Evolutionary conservation across 2,329 filamentous ascomycete genomes (phyloP).

Genomic region (Pseudogymnoascus sp.): DNA sequence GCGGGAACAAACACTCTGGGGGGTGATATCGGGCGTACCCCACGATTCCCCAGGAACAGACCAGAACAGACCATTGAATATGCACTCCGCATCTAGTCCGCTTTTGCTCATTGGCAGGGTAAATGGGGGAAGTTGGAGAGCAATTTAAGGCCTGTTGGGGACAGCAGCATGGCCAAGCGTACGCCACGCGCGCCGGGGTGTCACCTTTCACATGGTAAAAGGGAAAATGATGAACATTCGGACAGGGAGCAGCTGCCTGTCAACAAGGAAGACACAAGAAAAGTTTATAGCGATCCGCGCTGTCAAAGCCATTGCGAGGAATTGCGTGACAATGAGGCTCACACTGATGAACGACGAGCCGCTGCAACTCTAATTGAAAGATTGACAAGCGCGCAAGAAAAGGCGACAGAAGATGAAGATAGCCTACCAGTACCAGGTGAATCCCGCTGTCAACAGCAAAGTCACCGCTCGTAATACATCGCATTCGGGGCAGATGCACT

Average conservation of each 20-base stretch:
- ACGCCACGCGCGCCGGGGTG: not conserved
- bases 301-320: conserved; percentile 2
- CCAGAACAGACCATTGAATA: conserved; percentile 8
- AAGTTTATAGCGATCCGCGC: conserved; percentile 2
- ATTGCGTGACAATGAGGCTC: conserved; percentile 4
- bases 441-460: not conserved
- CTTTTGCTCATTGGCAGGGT: not conserved
- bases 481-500: not conserved
- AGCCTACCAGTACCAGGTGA: not conserved
- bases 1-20: not conserved
- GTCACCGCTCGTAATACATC: not conserved
- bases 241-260: conserved; percentile 2
- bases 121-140: not conserved
- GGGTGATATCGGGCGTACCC: not conserved
- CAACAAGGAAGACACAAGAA: conserved; percentile 1
- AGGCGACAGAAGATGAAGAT: not conserved
- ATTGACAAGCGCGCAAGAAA: not conserved
- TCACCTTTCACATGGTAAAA: conserved; percentile 5
- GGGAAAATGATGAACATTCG: not conserved
- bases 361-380: conserved; percentile 6
- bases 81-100: conserved; percentile 5
- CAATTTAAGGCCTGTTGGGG: not conserved
- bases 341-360: not conserved
- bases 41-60: not conserved
- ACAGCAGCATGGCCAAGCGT: conserved; percentile 4